phyloP scores from a whole-genome alignment of 2,329 filamentous ascomycete genomes.

The Huntiella decipiens region DNA sequence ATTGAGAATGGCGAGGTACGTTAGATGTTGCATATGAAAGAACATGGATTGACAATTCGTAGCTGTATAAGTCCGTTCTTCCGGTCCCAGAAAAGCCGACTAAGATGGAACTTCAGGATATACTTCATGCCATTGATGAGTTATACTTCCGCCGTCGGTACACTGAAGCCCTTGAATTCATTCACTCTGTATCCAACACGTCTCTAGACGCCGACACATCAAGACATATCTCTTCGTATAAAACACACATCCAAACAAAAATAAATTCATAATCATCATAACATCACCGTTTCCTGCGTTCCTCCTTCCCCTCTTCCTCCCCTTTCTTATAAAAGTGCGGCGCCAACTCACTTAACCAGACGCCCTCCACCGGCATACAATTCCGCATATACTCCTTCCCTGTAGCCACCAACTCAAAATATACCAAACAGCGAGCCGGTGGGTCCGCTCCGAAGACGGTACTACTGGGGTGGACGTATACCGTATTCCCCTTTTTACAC shows the following conservation, averaged over 20 bases:
- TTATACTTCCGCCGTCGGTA: constrained; percentile 35
- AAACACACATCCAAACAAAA: neutral
- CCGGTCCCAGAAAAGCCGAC: constrained; percentile 21
- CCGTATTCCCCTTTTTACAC: constrained; percentile 73
- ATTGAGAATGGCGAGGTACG: constrained; percentile 36
- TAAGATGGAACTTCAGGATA: constrained; percentile 30
- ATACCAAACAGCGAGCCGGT: constrained; percentile 63
- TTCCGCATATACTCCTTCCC: constrained; percentile 86
- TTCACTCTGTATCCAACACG: neutral
- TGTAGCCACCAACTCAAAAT: constrained; percentile 65
- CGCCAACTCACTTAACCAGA: constrained; percentile 76
- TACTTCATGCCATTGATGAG: constrained; percentile 37
- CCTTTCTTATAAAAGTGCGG: constrained; percentile 90
- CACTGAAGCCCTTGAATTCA: constrained; percentile 24
- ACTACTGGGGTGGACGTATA: constrained; percentile 79
- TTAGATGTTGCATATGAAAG: neutral
- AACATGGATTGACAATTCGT: neutral
- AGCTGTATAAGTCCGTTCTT: constrained; percentile 14
- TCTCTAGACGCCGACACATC: too few species aligned
- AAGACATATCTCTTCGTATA: too few species aligned
- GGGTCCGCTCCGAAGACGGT: constrained; percentile 65
- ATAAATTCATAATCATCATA: constrained; percentile 12
- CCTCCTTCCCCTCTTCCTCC: constrained; percentile 66
- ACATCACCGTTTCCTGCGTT: constrained; percentile 29
- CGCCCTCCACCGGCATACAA: constrained; percentile 64